Conservation (phyloP, 768 basidiomycete genomes). For the Dioszegia aurantiaca region DNA sequence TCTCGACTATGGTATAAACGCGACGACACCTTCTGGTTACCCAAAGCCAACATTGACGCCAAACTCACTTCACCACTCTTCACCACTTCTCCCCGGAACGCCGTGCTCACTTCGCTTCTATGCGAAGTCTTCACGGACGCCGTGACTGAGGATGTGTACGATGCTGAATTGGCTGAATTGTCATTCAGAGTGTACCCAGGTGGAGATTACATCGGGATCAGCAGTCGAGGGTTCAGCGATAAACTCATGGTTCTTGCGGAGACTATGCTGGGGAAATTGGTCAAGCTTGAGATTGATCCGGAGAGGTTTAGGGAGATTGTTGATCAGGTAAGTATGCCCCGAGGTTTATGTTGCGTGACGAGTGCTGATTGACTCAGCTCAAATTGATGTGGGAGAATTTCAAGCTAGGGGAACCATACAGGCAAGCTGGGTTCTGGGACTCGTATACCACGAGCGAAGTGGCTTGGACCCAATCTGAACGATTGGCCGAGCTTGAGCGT, state of each 20-base stretch:
- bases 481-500: conserved; percentile 71
- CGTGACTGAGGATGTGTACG: conserved; percentile 84
- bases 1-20: conserved; percentile 93
- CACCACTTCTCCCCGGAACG: conserved; percentile 61
- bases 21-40: conserved; percentile 94
- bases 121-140: conserved; percentile 82
- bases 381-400: conserved; percentile 84
- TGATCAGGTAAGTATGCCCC: conserved; percentile 72
- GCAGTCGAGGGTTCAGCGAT: conserved; percentile 84
- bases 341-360: too few relatives aligned
- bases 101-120: conserved; percentile 79
- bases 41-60: conserved; percentile 74
- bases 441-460: conserved; percentile 66
- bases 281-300: conserved; percentile 63
- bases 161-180: conserved; percentile 87
- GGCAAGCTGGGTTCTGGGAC: conserved; percentile 65
- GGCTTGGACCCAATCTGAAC: conserved; percentile 75
- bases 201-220: conserved; percentile 65
- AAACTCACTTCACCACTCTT: conserved; percentile 53
- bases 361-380: conserved; percentile 9
- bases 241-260: conserved; percentile 71
- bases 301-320: conserved; percentile 76
- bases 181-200: conserved; percentile 66
- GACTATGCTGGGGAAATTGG: conserved; percentile 68
- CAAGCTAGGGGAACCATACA: conserved; percentile 76